Evolutionary conservation across 495 filamentous ascomycete species (phyloP).

Genomic region (Penicillium ochrochloron): DNA sequence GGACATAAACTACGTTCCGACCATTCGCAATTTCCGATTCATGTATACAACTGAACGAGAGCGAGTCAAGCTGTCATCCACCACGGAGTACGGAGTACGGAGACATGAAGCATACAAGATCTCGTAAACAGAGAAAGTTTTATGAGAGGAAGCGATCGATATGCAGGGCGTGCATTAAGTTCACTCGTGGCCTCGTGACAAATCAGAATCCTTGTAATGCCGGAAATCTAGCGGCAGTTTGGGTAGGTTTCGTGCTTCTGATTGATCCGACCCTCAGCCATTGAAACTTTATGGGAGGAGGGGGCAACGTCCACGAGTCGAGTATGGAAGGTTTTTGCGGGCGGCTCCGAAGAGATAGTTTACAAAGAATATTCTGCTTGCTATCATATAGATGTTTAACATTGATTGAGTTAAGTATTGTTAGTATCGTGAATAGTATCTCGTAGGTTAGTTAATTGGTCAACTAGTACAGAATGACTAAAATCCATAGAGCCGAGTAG

Average conservation of each 20-base stretch:
- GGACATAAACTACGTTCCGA: neutral
- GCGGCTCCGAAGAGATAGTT: neutral
- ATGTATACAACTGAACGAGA: neutral
- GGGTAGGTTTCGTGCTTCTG: neutral
- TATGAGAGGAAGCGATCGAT: neutral
- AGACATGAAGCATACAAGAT: neutral
- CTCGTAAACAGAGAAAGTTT: slow-evolving; percentile 3
- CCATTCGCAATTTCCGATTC: neutral
- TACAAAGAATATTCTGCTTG: neutral
- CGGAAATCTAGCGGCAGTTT: neutral
- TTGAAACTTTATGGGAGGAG: neutral
- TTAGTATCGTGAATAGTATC: neutral
- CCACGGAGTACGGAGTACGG: too few relatives aligned
- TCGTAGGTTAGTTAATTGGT: neutral
- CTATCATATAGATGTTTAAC: neutral
- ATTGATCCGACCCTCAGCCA: neutral
- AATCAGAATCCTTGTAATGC: neutral
- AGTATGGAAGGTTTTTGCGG: neutral
- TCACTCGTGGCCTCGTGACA: slow-evolving; percentile 1
- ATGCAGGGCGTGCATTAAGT: neutral
- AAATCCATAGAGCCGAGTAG: neutral
- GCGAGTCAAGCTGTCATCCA: neutral
- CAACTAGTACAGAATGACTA: neutral
- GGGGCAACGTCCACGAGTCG: neutral
- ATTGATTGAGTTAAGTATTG: neutral